phyloP scores from a whole-genome alignment of 495 filamentous ascomycete species.

The Annulohypoxylon bovei region DNA sequence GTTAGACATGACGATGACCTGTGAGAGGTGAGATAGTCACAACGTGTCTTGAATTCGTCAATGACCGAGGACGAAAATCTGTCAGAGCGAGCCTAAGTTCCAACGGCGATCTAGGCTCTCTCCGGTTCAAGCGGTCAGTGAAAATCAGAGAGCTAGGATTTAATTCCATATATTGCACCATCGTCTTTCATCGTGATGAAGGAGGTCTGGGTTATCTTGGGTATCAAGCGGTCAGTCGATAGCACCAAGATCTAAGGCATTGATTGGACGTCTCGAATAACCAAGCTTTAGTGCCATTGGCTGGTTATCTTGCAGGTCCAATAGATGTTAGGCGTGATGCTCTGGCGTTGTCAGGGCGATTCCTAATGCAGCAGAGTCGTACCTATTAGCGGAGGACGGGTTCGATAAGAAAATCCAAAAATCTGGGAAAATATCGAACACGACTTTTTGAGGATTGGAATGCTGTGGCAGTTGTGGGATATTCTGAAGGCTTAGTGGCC shows the following conservation, averaged over 20 bases:
- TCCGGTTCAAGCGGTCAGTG: constrained; percentile 29
- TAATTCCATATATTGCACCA: constrained; percentile 25
- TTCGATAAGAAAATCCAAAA: constrained; percentile 21
- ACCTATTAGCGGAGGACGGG: constrained; percentile 27
- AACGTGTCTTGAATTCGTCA: constrained; percentile 34
- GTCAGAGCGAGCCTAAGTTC: constrained; percentile 2
- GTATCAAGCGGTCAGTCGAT: constrained; percentile 29
- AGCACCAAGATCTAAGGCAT: constrained; percentile 3
- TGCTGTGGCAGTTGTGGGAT: constrained; percentile 1
- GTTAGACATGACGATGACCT: constrained; percentile 24
- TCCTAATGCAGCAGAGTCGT: constrained; percentile 31
- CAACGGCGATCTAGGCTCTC: constrained; percentile 9
- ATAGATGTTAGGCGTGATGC: constrained; percentile 16
- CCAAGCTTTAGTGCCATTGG: constrained; percentile 15
- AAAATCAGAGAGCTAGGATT: constrained; percentile 2
- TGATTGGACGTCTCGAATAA: constrained; percentile 26
- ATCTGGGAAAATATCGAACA: constrained; percentile 14
- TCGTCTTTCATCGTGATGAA: constrained; percentile 21
- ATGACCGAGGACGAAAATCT: constrained; percentile 20
- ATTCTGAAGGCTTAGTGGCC: background rate
- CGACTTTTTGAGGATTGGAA: background rate
- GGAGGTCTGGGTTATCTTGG: constrained; percentile 18
- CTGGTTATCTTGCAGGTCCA: constrained; percentile 19
- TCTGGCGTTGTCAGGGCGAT: background rate
- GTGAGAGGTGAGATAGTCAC: constrained; percentile 22